Evolutionary conservation across 768 basidiomycete genomes (phyloP).

Genomic region (Suillus occidentalis): DNA sequence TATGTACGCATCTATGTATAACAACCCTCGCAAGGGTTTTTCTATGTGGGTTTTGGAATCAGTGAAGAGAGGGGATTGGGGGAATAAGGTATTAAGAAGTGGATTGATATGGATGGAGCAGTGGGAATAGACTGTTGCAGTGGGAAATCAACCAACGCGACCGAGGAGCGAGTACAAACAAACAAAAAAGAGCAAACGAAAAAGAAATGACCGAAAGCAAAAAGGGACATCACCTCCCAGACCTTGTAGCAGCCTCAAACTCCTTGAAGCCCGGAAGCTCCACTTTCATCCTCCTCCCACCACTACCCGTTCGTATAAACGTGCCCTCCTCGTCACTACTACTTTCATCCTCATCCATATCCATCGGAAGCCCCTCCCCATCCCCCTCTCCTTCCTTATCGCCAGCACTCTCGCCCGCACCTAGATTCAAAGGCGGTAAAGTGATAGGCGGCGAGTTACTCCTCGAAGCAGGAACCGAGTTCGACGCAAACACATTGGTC

Average conservation of each 20-base stretch:
- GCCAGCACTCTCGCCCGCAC: not conserved
- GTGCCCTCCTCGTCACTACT: constrained; percentile 23
- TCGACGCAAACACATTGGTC: constrained; percentile 13
- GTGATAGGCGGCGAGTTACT: constrained; percentile 71
- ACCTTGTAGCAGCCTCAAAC: constrained; percentile 53
- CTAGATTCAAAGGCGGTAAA: constrained; percentile 64
- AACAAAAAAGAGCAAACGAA: not conserved
- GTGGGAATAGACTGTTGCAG: not conserved
- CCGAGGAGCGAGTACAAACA: not conserved
- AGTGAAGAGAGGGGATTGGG: not conserved
- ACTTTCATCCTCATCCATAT: constrained; percentile 18
- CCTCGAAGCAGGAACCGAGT: constrained; percentile 54
- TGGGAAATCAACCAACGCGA: not conserved
- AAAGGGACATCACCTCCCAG: constrained; percentile 15
- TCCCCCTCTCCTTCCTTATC: not conserved
- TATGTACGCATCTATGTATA: constrained; percentile 9
- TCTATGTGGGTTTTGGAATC: constrained; percentile 1
- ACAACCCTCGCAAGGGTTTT: not conserved
- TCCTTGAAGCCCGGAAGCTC: constrained; percentile 64
- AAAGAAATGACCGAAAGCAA: not conserved
- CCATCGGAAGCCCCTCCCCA: not conserved
- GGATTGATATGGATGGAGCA: not conserved
- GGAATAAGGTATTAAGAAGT: constrained; percentile 5
- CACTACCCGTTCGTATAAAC: constrained; percentile 7
- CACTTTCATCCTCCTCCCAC: constrained; percentile 27